These are phyloP conservation scores for Terana coerulea DNA, from an alignment of 768 basidiomycete genomes.

Conservation along the genomic window DNA sequence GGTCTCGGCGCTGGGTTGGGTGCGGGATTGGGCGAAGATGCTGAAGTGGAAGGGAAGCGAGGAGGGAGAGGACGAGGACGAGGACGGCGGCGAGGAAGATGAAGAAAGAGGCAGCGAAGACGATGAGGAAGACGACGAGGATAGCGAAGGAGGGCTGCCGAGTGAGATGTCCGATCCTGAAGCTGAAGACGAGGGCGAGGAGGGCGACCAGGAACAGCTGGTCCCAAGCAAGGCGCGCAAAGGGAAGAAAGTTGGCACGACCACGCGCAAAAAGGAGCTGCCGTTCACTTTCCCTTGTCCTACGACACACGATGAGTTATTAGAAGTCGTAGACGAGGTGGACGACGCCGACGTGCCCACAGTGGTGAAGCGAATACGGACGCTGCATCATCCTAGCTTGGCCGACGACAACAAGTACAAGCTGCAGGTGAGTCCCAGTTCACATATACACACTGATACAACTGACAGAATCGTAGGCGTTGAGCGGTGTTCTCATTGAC, in stretches of 20 bases:
- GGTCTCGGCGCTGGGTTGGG: slow-evolving; percentile 24
- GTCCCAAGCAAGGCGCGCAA: slow-evolving; percentile 32
- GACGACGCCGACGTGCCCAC: slow-evolving; percentile 69
- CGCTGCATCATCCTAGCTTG: slow-evolving; percentile 91
- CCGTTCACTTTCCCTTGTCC: slow-evolving; percentile 96
- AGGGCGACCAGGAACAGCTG: slow-evolving; percentile 38
- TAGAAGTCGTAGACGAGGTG: slow-evolving; percentile 73
- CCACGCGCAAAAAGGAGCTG: slow-evolving; percentile 47
- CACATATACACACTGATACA: background rate
- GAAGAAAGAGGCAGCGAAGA: slow-evolving; percentile 35
- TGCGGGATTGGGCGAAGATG: slow-evolving; percentile 29
- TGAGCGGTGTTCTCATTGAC: slow-evolving; percentile 80
- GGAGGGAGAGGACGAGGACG: slow-evolving; percentile 14
- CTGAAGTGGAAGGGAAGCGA: slow-evolving; percentile 5
- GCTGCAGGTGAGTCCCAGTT: slow-evolving; percentile 65
- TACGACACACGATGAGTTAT: slow-evolving; percentile 78
- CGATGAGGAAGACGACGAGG: slow-evolving; percentile 29
- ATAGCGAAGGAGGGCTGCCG: slow-evolving; percentile 26
- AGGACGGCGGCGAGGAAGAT: slow-evolving; percentile 28
- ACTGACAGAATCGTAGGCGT: slow-evolving; percentile 41
- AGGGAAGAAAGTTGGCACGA: slow-evolving; percentile 22
- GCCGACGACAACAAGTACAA: slow-evolving; percentile 88
- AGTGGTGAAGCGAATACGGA: slow-evolving; percentile 86
- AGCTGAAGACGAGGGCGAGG: slow-evolving; percentile 37
- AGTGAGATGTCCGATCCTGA: slow-evolving; percentile 38